These are phyloP conservation scores for Lasiosphaeria hispida DNA, from an alignment of 495 filamentous ascomycete genomes.

Conservation along the genomic window DNA sequence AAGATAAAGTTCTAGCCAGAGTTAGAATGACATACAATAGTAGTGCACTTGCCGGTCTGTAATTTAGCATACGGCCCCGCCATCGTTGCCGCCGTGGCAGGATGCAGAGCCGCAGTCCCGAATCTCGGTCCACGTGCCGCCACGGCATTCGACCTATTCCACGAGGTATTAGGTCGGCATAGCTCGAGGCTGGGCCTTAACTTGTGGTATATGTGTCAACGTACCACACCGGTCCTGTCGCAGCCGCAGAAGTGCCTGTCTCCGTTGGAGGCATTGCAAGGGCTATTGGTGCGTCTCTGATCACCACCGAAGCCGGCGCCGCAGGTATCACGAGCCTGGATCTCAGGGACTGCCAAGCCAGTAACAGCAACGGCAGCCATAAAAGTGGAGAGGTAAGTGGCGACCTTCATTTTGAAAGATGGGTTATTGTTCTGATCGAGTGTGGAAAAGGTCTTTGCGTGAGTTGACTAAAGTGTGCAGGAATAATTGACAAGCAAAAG, in stretches of 20 bases:
- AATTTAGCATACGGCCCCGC: conserved; percentile 10
- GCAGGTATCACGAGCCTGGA: conserved; percentile 13
- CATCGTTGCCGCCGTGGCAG: conserved; percentile 12
- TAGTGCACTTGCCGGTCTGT: too few relatives aligned
- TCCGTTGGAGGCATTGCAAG: conserved; percentile 13
- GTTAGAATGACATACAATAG: too few relatives aligned
- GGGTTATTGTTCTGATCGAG: neutral
- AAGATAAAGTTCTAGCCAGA: too few relatives aligned
- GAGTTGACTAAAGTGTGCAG: neutral
- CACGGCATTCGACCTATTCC: conserved; percentile 8
- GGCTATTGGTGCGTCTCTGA: conserved; percentile 16
- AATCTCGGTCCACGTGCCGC: conserved; percentile 13
- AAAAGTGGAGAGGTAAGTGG: conserved; percentile 11
- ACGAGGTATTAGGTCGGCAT: neutral
- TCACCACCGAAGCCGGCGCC: conserved; percentile 13
- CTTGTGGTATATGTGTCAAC: neutral
- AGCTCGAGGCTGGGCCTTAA: neutral
- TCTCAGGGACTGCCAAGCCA: conserved; percentile 4
- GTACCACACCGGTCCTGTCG: conserved; percentile 13
- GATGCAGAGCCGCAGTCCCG: conserved; percentile 5
- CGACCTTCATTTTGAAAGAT: conserved; percentile 15
- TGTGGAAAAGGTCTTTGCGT: neutral
- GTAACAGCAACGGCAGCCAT: conserved; percentile 9
- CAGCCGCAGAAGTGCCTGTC: conserved; percentile 15
- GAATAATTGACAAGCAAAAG: neutral